Evolutionary conservation across 2,329 filamentous ascomycete species (phyloP).

Genomic region (Trichophyton verrucosum): DNA sequence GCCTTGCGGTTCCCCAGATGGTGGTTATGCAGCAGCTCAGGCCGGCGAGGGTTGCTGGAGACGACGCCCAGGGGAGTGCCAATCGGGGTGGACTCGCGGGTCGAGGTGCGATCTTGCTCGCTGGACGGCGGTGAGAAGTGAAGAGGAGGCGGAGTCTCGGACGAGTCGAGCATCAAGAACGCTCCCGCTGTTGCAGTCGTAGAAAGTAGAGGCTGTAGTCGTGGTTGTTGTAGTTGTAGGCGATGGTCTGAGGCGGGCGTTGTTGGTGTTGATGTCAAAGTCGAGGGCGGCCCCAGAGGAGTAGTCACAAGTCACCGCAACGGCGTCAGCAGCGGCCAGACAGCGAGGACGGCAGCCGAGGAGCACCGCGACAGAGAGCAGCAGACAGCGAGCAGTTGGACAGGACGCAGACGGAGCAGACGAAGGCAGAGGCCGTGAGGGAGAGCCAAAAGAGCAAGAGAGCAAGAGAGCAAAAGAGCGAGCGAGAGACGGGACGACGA

Average conservation of each 20-base stretch:
- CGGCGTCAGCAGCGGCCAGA: too few relatives aligned
- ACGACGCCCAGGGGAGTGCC: constrained; percentile 40
- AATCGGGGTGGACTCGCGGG: constrained; percentile 37
- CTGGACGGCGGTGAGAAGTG: constrained; percentile 39
- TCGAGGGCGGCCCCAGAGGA: neutral
- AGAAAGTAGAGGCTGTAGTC: neutral
- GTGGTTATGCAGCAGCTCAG: constrained; percentile 22
- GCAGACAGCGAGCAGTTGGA: neutral
- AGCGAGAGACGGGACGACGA: neutral
- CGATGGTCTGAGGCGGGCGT: neutral
- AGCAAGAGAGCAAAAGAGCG: neutral
- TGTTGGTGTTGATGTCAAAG: neutral
- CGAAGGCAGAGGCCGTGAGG: neutral
- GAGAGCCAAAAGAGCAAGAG: neutral
- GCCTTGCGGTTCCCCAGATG: constrained; percentile 27
- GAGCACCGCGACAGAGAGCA: neutral
- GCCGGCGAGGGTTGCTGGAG: constrained; percentile 32
- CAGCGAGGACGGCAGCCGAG: neutral
- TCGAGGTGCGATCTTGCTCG: constrained; percentile 38
- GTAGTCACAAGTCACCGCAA: too few relatives aligned
- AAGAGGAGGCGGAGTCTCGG: constrained; percentile 37
- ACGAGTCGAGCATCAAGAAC: constrained; percentile 42
- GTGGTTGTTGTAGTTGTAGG: neutral
- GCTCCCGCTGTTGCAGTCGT: neutral
- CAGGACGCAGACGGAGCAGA: neutral